These are phyloP conservation scores for Globisporangium alternatum DNA, from an alignment of 352 stramenopile species.

Conservation along the genomic window DNA sequence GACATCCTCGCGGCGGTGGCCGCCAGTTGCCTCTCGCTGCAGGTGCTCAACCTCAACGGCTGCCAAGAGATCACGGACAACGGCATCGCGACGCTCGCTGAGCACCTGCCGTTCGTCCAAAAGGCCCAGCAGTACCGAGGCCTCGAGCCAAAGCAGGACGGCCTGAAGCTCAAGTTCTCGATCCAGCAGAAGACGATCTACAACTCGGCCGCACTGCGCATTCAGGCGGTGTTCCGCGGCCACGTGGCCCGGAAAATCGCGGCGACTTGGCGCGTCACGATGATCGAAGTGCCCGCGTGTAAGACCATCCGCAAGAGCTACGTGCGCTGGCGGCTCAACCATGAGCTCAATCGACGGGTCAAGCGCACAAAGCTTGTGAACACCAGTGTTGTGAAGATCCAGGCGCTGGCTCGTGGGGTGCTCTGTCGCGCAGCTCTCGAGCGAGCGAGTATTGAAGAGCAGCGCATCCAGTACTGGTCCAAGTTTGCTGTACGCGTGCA, in stretches of 20 bases:
- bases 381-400: conserved; percentile 47
- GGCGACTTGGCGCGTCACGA: conserved; percentile 45
- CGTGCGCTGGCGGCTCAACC: conserved; percentile 40
- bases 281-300: conserved; percentile 50
- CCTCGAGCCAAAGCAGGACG: conserved; percentile 50
- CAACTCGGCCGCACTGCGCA: conserved; percentile 62
- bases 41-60: conserved; percentile 68
- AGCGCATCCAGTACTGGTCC: conserved; percentile 34
- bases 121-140: conserved; percentile 48
- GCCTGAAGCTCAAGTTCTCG: conserved; percentile 62
- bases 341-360: conserved; percentile 36
- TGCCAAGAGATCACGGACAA: conserved; percentile 80
- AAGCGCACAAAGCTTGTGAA: conserved; percentile 27
- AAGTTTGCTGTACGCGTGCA: conserved; percentile 52
- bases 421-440: conserved; percentile 38
- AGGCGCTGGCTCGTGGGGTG: conserved; percentile 51
- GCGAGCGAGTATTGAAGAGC: conserved; percentile 26
- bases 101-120: conserved; percentile 72
- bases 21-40: conserved; percentile 46
- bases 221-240: conserved; percentile 67
- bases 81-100: conserved; percentile 57
- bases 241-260: conserved; percentile 47
- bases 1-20: conserved; percentile 62
- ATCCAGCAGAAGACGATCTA: conserved; percentile 73
- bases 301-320: conserved; percentile 52